phyloP scores from a whole-genome alignment of 2,329 filamentous ascomycete species.

The Drechslerella coelobrocha region DNA sequence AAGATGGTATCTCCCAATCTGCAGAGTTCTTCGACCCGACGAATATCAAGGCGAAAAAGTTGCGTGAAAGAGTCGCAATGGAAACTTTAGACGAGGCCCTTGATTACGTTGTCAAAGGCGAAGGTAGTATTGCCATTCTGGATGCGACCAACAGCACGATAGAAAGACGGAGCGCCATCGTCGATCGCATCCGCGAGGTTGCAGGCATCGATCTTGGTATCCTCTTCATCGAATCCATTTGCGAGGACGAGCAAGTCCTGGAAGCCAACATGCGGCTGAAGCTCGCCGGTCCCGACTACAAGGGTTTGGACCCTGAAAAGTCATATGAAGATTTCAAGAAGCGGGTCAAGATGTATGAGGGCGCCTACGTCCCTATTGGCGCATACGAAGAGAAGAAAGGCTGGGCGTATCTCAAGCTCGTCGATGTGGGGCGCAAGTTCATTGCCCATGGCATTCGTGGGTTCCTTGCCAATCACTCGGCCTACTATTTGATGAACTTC shows the following conservation, averaged over 20 bases:
- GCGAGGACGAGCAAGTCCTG: conserved; percentile 80
- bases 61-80: conserved; percentile 90
- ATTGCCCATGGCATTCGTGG: conserved; percentile 88
- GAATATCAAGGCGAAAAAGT: conserved; percentile 79
- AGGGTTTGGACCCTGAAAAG: conserved; percentile 84
- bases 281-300: conserved; percentile 93
- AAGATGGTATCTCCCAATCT: conserved; percentile 76
- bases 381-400: conserved; percentile 88
- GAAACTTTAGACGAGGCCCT: conserved; percentile 90
- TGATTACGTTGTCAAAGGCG: conserved; percentile 81
- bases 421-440: conserved; percentile 94
- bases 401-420: conserved; percentile 94
- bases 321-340: conserved; percentile 91
- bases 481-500: conserved; percentile 95
- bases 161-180: conserved; percentile 79
- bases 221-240: conserved; percentile 93
- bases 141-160: conserved; percentile 98
- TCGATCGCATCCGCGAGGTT: conserved; percentile 79
- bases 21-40: conserved; percentile 92
- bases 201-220: conserved; percentile 87
- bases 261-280: conserved; percentile 98
- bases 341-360: conserved; percentile 90
- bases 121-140: conserved; percentile 89
- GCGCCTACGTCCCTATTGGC: conserved; percentile 88
- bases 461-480: conserved; percentile 89